Evolutionary conservation across 768 basidiomycete genomes (phyloP).

Genomic region (Serpula lacrymans): DNA sequence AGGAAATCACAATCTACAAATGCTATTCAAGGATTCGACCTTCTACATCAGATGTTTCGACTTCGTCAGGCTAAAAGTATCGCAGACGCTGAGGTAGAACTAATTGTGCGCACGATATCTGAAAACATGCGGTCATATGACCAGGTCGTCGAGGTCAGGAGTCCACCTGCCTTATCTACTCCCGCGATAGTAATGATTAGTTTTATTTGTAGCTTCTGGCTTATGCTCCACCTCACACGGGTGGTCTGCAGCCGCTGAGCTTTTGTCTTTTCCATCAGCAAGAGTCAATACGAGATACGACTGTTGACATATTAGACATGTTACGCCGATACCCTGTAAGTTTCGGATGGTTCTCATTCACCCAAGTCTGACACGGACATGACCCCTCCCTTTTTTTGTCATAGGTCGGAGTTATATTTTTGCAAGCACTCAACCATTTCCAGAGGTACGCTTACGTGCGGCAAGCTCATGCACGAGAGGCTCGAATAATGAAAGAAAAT

Average conservation of each 20-base stretch:
- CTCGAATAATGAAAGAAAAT: conserved; percentile 29
- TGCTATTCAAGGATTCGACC: conserved; percentile 77
- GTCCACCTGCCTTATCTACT: conserved; percentile 4
- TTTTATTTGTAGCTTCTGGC: conserved; percentile 65
- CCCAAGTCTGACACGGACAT: conserved; percentile 5
- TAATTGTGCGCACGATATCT: conserved; percentile 72
- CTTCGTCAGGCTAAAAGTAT: conserved; percentile 73
- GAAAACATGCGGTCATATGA: conserved; percentile 78
- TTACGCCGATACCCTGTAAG: conserved; percentile 74
- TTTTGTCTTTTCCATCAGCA: conserved; percentile 91
- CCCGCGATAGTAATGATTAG: background rate
- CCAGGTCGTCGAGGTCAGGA: conserved; percentile 81
- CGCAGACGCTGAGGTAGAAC: conserved; percentile 65
- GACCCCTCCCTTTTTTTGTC: conserved; percentile 1
- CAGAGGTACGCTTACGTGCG: conserved; percentile 86
- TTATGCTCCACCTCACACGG: conserved; percentile 66
- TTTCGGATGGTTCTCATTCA: conserved; percentile 9
- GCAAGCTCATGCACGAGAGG: conserved; percentile 69
- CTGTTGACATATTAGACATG: conserved; percentile 81
- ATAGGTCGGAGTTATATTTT: conserved; percentile 75
- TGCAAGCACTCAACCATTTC: conserved; percentile 83
- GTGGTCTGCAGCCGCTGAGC: conserved; percentile 81
- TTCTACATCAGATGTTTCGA: conserved; percentile 81
- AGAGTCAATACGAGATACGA: conserved; percentile 69
- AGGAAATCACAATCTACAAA: conserved; percentile 47